These are phyloP conservation scores for Acorus calamus DNA, from an alignment of 106 monocot genomes.

Conservation along the genomic window DNA sequence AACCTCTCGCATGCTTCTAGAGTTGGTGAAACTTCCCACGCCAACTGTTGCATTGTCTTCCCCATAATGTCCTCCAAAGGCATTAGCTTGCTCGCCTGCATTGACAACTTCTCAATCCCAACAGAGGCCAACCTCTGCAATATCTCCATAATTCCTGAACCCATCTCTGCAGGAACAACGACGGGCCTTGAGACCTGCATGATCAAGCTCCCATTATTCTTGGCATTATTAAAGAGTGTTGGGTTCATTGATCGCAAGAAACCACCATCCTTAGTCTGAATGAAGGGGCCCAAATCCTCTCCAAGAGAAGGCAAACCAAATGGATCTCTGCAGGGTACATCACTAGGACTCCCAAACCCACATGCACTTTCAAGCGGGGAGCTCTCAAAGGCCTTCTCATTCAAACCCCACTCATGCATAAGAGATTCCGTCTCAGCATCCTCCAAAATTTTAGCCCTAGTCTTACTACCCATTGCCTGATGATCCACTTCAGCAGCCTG, in stretches of 20 bases:
- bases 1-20: neutral
- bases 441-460: slow-evolving; percentile 5
- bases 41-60: neutral
- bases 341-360: slow-evolving; percentile 5
- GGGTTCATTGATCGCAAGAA: slow-evolving; percentile 3
- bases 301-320: neutral
- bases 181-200: slow-evolving; percentile 3
- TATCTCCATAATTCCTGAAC: slow-evolving; percentile 3
- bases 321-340: neutral
- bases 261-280: slow-evolving; percentile 1
- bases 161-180: slow-evolving; percentile 2
- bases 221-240: neutral
- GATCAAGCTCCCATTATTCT: neutral
- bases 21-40: too few relatives aligned
- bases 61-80: slow-evolving; percentile 3
- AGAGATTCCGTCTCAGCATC: slow-evolving; percentile 6
- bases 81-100: slow-evolving; percentile 1
- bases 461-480: neutral
- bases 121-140: slow-evolving; percentile 1
- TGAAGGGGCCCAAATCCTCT: neutral
- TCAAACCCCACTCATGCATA: slow-evolving; percentile 2
- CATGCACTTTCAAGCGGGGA: neutral
- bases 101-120: neutral
- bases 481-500: neutral
- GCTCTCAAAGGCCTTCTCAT: slow-evolving; percentile 4